phyloP scores from a whole-genome alignment of 805 yeast genomes.

The Jamesozyma jinghongensis region DNA sequence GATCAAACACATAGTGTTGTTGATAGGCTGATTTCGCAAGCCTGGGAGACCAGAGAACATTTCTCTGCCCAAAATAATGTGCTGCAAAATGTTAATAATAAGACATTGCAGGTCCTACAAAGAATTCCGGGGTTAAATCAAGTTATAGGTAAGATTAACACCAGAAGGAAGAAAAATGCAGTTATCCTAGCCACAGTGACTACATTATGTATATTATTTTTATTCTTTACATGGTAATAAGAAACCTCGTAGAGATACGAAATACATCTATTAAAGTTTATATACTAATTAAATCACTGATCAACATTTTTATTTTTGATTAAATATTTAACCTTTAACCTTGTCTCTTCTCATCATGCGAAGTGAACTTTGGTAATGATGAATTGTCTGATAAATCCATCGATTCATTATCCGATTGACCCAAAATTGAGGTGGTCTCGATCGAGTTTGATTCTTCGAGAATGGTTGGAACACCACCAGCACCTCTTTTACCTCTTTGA shows the following conservation, averaged over 20 bases:
- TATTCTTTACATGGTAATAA: slow-evolving; percentile 44
- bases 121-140: slow-evolving; percentile 77
- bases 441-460: slow-evolving; percentile 23
- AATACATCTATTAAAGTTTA: too few species aligned
- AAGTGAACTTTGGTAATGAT: slow-evolving; percentile 8
- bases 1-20: slow-evolving; percentile 66
- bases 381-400: slow-evolving; percentile 7
- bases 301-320: background rate
- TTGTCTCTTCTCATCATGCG: slow-evolving; percentile 2
- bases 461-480: slow-evolving; percentile 27
- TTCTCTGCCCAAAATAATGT: slow-evolving; percentile 60
- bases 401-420: slow-evolving; percentile 9
- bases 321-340: background rate
- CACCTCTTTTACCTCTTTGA: slow-evolving; percentile 16
- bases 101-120: slow-evolving; percentile 51
- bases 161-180: slow-evolving; percentile 82
- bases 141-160: slow-evolving; percentile 68
- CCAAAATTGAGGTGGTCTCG: slow-evolving; percentile 20
- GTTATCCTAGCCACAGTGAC: slow-evolving; percentile 71
- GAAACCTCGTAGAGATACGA: too few species aligned
- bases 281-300: too few species aligned
- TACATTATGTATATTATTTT: slow-evolving; percentile 57
- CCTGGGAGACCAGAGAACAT: slow-evolving; percentile 84
- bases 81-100: slow-evolving; percentile 54
- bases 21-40: slow-evolving; percentile 73